Base-by-base conservation (phyloP, 2,329 filamentous ascomycete species). In the Aaosphaeria pasadenensis region DNA sequence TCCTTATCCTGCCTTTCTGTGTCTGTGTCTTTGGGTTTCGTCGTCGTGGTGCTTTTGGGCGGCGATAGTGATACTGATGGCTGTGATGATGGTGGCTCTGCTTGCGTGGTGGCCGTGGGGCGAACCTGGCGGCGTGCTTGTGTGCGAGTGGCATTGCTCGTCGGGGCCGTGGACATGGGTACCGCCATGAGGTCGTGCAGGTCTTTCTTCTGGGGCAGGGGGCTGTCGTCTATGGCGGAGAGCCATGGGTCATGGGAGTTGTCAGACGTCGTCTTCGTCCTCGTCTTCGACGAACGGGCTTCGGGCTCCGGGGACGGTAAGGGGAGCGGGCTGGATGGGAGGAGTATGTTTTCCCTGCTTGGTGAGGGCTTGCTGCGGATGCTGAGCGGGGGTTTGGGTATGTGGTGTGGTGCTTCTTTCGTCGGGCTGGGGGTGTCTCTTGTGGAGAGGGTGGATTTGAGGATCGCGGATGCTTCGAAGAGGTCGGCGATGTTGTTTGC, bases 311-410 rank as follows among this genome's bases (percentile, higher is more conserved):
- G 61, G 1, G 67, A 69, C 7, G 61, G 59, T 50, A 60, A 53
- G 3, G 63, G 64, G 17, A 69, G 52, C 11, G 64, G 67, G 39
- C 64, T 69, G 17, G 66, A 69, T 9, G 17, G 11, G 1, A 55
- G 58, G 3, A 54, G 46, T 1, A 52, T 11, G 44, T 63, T 65
- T 32, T 61, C 59, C n/a, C 60, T 59, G n/a, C 45, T 52, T 54
- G 30, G 64, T 56, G 30, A 52, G 58, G 6, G 53, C 46, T 4
- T 45, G 40, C n/a, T 56, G 52, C 35, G 45, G 42, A 1, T 46
- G 43, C 6, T 47, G 54, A 13, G 41, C 38, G 7, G 45, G 40
- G 4, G 46, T 36, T 9, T 47, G 51, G 11, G 61, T 55, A 24
- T 24, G 17, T 24, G 17, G 17, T 24, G 17, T 24, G 17, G 17